Conservation (phyloP, 2,329 filamentous ascomycete genomes). For the Monilinia vaccinii-corymbosi region DNA sequence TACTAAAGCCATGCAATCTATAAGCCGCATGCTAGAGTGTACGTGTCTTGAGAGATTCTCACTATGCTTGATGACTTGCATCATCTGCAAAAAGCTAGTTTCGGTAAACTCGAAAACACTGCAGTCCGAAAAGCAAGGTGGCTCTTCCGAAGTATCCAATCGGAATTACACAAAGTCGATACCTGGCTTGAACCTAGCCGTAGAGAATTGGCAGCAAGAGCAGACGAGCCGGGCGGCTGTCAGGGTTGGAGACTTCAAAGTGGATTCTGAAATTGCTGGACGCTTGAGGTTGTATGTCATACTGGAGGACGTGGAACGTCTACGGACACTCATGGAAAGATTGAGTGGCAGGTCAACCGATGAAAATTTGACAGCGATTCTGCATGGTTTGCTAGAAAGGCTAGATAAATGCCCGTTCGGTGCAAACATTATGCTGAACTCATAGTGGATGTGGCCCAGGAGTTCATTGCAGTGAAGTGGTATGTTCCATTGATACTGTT, state of each 20-base stretch:
- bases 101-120: background rate
- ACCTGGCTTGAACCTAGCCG: background rate
- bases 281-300: background rate
- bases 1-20: background rate
- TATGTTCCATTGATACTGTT: background rate
- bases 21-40: background rate
- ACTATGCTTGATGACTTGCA: background rate
- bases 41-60: background rate
- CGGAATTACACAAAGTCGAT: background rate
- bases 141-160: background rate
- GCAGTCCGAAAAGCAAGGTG: background rate
- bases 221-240: background rate
- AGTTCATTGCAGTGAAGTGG: background rate
- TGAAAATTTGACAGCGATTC: background rate
- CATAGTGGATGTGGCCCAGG: background rate
- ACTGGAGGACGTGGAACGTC: background rate
- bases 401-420: background rate
- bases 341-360: background rate
- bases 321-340: background rate
- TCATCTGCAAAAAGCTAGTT: background rate
- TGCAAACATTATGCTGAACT: background rate
- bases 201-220: background rate
- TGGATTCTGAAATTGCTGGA: background rate
- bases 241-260: background rate
- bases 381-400: background rate